A percentile compares a stretch with the other conserved stretches of the same genome.
Evolutionary conservation across 2,329 filamentous ascomycete species (phyloP).

Genomic region (Venturia nashicola): DNA sequence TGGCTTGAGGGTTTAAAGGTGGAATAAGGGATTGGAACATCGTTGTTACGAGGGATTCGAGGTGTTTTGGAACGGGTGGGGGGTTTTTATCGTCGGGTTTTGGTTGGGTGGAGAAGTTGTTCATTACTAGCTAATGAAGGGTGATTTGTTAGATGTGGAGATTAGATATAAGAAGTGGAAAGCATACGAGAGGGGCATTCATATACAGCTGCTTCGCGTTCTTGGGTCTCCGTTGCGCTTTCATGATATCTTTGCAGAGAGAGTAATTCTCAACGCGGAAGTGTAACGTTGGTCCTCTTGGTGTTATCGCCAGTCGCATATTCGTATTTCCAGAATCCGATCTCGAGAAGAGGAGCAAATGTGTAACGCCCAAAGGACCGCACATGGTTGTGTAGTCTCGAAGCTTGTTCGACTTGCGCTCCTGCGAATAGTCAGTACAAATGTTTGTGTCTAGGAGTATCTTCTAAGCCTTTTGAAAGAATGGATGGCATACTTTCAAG

Average conservation of each 20-base stretch:
- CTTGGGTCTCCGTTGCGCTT: conserved; percentile 69
- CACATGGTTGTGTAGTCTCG: conserved; percentile 94
- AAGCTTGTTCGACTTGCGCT: conserved; percentile 76
- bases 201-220: conserved; percentile 70
- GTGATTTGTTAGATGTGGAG: background rate
- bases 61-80: conserved; percentile 75
- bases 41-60: conserved; percentile 84
- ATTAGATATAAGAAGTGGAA: conserved; percentile 12
- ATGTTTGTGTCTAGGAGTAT: conserved; percentile 16
- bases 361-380: conserved; percentile 82
- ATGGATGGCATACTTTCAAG: conserved; percentile 42
- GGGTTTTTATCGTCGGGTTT: conserved; percentile 34
- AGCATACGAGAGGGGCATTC: conserved; percentile 61
- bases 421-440: conserved; percentile 21
- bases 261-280: conserved; percentile 94
- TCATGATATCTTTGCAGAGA: conserved; percentile 79
- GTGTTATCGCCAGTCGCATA: conserved; percentile 73
- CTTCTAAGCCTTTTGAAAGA: conserved; percentile 18
- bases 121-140: conserved; percentile 70
- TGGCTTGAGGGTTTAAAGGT: conserved; percentile 83
- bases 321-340: conserved; percentile 88
- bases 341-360: conserved; percentile 85
- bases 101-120: conserved; percentile 63
- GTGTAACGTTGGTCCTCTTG: conserved; percentile 82
- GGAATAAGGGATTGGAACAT: conserved; percentile 95